Evolutionary conservation across 1,284 basidiomycete species (phyloP), one percentile per base, ranked within the genome.

Genomic region (Exobasidium rhododendri): DNA sequence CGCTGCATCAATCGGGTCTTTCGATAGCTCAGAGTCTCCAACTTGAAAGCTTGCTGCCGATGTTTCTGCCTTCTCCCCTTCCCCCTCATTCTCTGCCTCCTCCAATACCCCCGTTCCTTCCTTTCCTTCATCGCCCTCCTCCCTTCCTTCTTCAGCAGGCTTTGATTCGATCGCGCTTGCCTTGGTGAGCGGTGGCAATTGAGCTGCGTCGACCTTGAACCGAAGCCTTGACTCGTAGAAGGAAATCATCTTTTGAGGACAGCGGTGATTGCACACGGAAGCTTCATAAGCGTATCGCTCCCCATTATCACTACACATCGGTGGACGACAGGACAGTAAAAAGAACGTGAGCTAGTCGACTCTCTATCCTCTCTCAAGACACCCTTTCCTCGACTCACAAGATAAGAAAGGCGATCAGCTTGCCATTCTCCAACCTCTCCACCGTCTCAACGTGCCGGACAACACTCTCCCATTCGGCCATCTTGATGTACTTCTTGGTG

Each of bases 391-490:
- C n/a, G n/a, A 54, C 11, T 17, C 68, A 58, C 11, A 71, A 73
- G n/a, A 55, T 61, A 6, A 69, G 47, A 40, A 68, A 71, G 2
- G 66, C 63, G 14, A 69, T 29, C 13, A 70, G 30, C 46, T 69
- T 66, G 55, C 62, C 60, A 32, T 64, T 52, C 13, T 61, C 55
- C 54, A 58, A 62, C 59, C 61, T 64, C 28, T 70, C 70, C 17
- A 72, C 65, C 20, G 63, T 68, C 43, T 68, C 66, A 28, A 72
- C 43, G 2, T 57, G 31, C n/a, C 58, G 53, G 5, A 72, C 66
- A 32, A 73, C 65, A 30, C 66, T 62, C 22, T 73, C 71, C 71
- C 71, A 73, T 20, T 73, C 70, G 3, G 65, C 53, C 30, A 74
- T 60, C 1, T 58, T 51, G 0, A 64, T 63, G 53, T 74, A 70